Percentiles rank a stretch among this genome's conserved stretches.
Conservation (phyloP, 148 eudicot genomes). For the Pouteria glomerata region DNA sequence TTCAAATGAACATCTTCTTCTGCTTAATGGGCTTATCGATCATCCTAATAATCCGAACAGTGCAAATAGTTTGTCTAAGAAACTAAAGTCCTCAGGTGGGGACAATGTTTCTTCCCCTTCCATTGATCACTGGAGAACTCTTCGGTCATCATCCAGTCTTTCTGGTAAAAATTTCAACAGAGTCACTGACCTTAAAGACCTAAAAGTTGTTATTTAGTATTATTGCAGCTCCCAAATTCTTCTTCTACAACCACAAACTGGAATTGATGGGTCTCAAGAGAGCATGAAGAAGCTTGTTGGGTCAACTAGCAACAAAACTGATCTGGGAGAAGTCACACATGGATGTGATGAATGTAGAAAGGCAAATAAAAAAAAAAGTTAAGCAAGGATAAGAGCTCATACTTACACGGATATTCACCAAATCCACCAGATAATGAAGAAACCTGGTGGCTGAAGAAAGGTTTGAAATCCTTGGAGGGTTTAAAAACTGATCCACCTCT, state of each 20-base stretch:
- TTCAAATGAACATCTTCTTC: slow-evolving; percentile 74
- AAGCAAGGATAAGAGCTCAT: slow-evolving; percentile 51
- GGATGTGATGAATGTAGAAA: slow-evolving; percentile 95
- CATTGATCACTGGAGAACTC: slow-evolving; percentile 30
- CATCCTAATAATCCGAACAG: slow-evolving; percentile 23
- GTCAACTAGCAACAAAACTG: slow-evolving; percentile 26
- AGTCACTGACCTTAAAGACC: slow-evolving; percentile 40
- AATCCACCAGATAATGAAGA: slow-evolving; percentile 71
- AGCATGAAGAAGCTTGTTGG: slow-evolving; percentile 50
- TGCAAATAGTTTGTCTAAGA: slow-evolving; percentile 24
- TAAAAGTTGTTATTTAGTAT: slow-evolving; percentile 55
- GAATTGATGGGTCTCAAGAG: slow-evolving; percentile 52
- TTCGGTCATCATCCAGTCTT: slow-evolving; percentile 23
- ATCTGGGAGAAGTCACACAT: slow-evolving; percentile 57
- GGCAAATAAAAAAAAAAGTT: slow-evolving; percentile 70
- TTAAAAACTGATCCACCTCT: slow-evolving; percentile 66
- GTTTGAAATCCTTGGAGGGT: slow-evolving; percentile 47
- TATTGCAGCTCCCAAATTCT: slow-evolving; percentile 65
- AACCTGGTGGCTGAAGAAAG: slow-evolving; percentile 87
- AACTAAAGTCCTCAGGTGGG: slow-evolving; percentile 28
- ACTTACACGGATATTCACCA: slow-evolving; percentile 37
- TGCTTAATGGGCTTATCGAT: slow-evolving; percentile 55
- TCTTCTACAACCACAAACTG: slow-evolving; percentile 23
- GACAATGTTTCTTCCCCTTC: too few relatives aligned
- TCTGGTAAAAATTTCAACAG: slow-evolving; percentile 28